A percentile compares a stretch with the other conserved stretches of the same genome.
Evolutionary conservation across 2,329 filamentous ascomycete genomes (phyloP).

Genomic region (Karstenula rhodostoma): DNA sequence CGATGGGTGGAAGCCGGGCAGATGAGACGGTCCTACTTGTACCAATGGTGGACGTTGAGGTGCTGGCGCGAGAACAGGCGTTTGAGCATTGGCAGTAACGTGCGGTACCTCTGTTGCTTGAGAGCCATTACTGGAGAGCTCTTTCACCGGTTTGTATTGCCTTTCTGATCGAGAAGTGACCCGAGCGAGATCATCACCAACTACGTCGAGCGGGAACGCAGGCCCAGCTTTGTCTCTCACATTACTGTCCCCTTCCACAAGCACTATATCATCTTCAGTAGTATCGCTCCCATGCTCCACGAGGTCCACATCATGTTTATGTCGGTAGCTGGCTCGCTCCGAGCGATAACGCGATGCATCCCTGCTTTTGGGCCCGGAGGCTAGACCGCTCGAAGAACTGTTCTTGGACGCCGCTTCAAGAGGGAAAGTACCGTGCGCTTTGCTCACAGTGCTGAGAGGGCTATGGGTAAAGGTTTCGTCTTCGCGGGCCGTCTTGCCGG

Average conservation of each 20-base stretch:
- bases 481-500: conserved; percentile 28
- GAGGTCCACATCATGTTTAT: conserved; percentile 34
- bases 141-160: conserved; percentile 33
- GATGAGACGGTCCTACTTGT: conserved; percentile 55
- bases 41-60: conserved; percentile 52
- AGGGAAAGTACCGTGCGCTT: conserved; percentile 27
- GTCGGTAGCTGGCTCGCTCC: conserved; percentile 30
- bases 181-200: conserved; percentile 31
- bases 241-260: conserved; percentile 35
- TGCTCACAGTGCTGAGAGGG: conserved; percentile 36
- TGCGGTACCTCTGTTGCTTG: conserved; percentile 33
- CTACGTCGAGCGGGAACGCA: conserved; percentile 30
- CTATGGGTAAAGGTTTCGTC: conserved; percentile 38
- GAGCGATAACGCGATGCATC: conserved; percentile 32
- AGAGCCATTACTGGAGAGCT: conserved; percentile 34
- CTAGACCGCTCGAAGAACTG: conserved; percentile 27
- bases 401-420: conserved; percentile 24
- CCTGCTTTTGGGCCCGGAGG: conserved; percentile 18
- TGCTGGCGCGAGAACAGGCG: conserved; percentile 36
- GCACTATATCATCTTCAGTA: conserved; percentile 40
- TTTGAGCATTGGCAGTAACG: conserved; percentile 30
- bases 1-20: conserved; percentile 58
- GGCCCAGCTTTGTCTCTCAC: conserved; percentile 32
- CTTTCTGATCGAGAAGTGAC: conserved; percentile 35
- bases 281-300: conserved; percentile 42